Conservation (phyloP, 805 yeast species). For the Starmerella stigmatis region DNA sequence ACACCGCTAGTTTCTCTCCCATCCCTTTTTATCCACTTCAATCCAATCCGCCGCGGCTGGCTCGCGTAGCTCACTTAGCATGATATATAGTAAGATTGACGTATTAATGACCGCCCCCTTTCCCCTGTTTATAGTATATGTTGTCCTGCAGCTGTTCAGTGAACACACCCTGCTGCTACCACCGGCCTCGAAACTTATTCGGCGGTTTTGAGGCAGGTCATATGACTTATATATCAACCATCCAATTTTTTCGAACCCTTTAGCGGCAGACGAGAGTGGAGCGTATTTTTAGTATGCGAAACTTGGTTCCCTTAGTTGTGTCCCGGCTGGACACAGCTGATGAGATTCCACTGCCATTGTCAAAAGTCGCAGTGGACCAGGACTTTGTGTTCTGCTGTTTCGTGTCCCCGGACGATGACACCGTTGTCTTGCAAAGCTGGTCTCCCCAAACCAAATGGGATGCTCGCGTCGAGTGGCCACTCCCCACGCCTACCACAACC, state of each 20-base stretch:
- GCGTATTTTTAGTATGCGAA: slow-evolving; percentile 12
- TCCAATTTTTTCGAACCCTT: too few species aligned
- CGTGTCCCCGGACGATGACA: neutral
- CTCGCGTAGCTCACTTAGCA: too few species aligned
- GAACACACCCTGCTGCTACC: too few species aligned
- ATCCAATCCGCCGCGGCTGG: too few species aligned
- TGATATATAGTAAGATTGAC: too few species aligned
- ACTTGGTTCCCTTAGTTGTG: slow-evolving; percentile 17
- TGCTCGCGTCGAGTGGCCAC: slow-evolving; percentile 12
- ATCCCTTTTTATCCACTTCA: neutral
- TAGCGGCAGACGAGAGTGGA: too few species aligned
- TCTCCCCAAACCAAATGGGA: slow-evolving; percentile 13
- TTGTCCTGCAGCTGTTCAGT: too few species aligned
- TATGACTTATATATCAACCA: too few species aligned
- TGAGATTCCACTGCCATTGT: slow-evolving; percentile 14
- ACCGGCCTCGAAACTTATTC: too few species aligned
- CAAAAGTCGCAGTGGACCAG: slow-evolving; percentile 10
- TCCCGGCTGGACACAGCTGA: slow-evolving; percentile 11
- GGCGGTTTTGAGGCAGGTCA: too few species aligned
- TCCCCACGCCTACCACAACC: neutral
- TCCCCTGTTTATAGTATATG: too few species aligned
- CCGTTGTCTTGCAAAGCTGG: slow-evolving; percentile 15
- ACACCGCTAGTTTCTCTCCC: neutral
- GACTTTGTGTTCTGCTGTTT: slow-evolving; percentile 14
- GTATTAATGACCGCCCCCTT: too few species aligned